Conservation (phyloP, 257 asterid genomes). For the Solanum peruvianum region DNA sequence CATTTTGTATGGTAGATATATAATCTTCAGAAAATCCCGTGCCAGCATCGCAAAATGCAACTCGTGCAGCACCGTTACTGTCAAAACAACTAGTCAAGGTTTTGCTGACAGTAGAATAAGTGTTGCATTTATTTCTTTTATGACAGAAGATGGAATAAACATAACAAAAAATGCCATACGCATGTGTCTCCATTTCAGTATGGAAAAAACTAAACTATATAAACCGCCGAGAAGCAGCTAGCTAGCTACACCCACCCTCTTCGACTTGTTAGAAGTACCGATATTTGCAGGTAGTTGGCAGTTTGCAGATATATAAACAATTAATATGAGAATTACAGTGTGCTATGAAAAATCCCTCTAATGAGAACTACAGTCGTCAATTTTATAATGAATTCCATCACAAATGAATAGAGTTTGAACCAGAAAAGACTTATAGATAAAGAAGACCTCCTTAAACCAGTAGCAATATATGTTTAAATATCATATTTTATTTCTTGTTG, state of each 20-base stretch:
- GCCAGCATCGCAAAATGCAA: slow-evolving; percentile 72
- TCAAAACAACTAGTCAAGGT: neutral
- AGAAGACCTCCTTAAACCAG: neutral
- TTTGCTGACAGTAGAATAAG: neutral
- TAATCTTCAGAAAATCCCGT: slow-evolving; percentile 35
- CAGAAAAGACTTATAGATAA: neutral
- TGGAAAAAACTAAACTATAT: neutral
- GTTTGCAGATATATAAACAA: neutral
- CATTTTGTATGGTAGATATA: slow-evolving; percentile 17
- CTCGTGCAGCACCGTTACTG: slow-evolving; percentile 30
- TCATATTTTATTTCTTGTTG: neutral
- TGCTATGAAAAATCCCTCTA: neutral
- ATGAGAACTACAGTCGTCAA: neutral
- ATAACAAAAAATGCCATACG: neutral
- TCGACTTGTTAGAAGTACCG: neutral
- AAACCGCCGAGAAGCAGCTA: neutral
- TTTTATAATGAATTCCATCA: neutral
- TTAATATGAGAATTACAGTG: neutral
- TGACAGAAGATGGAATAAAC: neutral
- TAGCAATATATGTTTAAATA: neutral
- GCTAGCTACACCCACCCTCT: neutral
- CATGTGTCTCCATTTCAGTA: neutral
- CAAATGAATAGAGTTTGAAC: neutral
- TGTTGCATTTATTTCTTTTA: neutral
- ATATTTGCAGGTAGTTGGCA: neutral